Base-by-base conservation (phyloP, 2,329 filamentous ascomycete genomes). In the Mycosphaerella arachidis region DNA sequence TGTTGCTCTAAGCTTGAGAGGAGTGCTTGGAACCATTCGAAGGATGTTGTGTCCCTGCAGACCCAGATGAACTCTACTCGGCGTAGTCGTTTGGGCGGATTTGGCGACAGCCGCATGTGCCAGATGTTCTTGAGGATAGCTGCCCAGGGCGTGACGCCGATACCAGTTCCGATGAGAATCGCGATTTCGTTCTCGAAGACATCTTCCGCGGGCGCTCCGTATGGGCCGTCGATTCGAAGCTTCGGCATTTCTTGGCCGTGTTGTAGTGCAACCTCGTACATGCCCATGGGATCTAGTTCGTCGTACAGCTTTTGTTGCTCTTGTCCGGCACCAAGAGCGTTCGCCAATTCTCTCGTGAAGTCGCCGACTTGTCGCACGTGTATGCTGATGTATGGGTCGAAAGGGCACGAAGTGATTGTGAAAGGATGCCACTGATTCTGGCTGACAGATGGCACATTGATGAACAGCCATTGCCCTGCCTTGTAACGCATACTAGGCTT, bases 1-100 rank as follows among this genome's bases (percentile, higher is more conserved):
- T 99, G 94, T 37, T 87, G 82, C 76, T 99, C 94, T 24, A 99
- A 88, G 0, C 91, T 95, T 0, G 90, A 90, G 16, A 99, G 84
- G 0, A 99, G 86, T 1, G 90, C 92, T 74, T 99, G 94, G 81
- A 99, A 97, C 94, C 94, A 99, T 78, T 97, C 94, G 71, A 99
- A 99, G 0, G 92, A 96, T 35, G 85, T 89, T 0, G 92, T 96
- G 72, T 97, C 92, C 75, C 90, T 94, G 83, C 93, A 97, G 55
- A 97, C 88, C 94, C 94, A 99, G 79, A 99, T 95, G 77, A 99
- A 99, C 75, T 99, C 94, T 33, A 99, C 93, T 74, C 94, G 89
- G 61, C 92, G 90, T 51, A 99, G 87, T 72, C 93, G 90, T 53
- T 85, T 86, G 1, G 93, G 92, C 27, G 92, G 91, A 79, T 97